phyloP scores from a whole-genome alignment of 495 filamentous ascomycete genomes.

The Penicillium ucsense region DNA sequence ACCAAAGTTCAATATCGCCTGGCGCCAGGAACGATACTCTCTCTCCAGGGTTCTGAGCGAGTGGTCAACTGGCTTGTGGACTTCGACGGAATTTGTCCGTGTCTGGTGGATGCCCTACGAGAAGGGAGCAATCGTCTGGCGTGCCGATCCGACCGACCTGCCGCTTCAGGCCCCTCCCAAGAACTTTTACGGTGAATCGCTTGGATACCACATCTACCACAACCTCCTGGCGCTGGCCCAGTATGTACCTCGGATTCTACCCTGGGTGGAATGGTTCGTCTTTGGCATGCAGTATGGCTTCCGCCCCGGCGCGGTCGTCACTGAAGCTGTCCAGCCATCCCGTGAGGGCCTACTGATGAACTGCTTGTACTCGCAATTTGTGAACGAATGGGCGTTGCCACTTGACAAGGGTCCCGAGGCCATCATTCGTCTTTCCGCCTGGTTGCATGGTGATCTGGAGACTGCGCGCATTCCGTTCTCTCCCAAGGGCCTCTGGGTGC shows the following conservation, averaged over 20 bases:
- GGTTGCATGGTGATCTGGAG: constrained; percentile 60
- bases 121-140: constrained; percentile 77
- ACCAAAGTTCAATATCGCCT: constrained; percentile 67
- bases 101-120: constrained; percentile 98
- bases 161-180: constrained; percentile 35
- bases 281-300: constrained; percentile 96
- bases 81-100: constrained; percentile 72
- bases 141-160: constrained; percentile 62
- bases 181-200: constrained; percentile 67
- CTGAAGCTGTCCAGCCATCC: constrained; percentile 66
- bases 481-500: constrained; percentile 70
- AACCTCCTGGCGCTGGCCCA: constrained; percentile 69
- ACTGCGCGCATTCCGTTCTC: constrained; percentile 66
- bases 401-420: constrained; percentile 84
- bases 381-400: constrained; percentile 96
- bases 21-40: constrained; percentile 69
- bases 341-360: constrained; percentile 83
- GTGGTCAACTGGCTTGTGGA: constrained; percentile 77
- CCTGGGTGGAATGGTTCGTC: constrained; percentile 85
- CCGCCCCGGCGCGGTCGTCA: constrained; percentile 48
- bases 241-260: constrained; percentile 70
- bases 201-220: constrained; percentile 87
- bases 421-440: constrained; percentile 69
- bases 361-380: constrained; percentile 91
- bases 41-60: constrained; percentile 54